Percentiles rank a stretch among this genome's conserved stretches.
Conservation (phyloP, 495 filamentous ascomycete species). For the Aspergillus homomorphus region DNA sequence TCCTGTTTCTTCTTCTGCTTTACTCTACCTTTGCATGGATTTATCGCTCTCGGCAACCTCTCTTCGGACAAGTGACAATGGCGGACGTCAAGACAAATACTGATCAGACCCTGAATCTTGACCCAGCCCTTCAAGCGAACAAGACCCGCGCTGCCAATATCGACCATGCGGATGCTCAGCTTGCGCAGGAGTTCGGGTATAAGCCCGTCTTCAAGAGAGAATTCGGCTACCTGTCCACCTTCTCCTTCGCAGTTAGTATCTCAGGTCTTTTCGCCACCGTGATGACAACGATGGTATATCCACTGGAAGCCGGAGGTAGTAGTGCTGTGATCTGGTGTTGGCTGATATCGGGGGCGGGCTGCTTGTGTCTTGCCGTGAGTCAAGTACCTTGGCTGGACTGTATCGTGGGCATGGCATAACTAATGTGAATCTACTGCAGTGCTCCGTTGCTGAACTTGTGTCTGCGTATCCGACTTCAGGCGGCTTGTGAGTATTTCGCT, state of each 20-base stretch:
- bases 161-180: conserved; percentile 13
- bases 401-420: background rate
- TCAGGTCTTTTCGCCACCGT: conserved; percentile 58
- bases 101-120: background rate
- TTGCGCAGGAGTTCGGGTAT: conserved; percentile 21
- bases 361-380: conserved; percentile 58
- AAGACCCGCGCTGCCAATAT: background rate
- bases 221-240: conserved; percentile 58
- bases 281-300: conserved; percentile 60
- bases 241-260: conserved; percentile 64
- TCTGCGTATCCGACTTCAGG: conserved; percentile 52
- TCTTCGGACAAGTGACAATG: background rate
- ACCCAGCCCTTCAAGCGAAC: background rate
- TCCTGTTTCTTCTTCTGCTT: background rate
- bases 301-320: conserved; percentile 57
- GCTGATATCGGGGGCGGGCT: conserved; percentile 60
- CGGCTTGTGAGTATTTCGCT: conserved; percentile 29
- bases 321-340: conserved; percentile 63
- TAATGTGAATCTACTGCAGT: conserved; percentile 10
- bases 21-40: background rate
- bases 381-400: background rate
- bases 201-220: conserved; percentile 59
- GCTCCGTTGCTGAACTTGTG: conserved; percentile 53
- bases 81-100: background rate
- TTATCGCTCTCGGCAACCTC: background rate